Conservation (phyloP, 805 yeast genomes). For the Candida stauntonica region DNA sequence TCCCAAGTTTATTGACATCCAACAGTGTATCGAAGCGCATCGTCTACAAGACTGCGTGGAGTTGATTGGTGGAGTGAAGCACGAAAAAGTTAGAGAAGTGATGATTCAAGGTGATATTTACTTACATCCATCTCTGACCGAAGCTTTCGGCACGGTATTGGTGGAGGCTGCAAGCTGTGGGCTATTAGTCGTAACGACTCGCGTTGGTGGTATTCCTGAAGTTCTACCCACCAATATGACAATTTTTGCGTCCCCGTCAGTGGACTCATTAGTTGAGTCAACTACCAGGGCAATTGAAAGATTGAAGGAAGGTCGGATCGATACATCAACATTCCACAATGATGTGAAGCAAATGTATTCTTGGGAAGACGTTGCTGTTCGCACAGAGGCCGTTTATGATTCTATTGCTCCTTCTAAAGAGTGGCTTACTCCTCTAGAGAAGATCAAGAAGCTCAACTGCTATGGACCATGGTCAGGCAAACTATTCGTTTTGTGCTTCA, state of each 20-base stretch:
- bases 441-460: conserved; percentile 60
- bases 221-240: conserved; percentile 93
- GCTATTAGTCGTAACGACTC: conserved; percentile 84
- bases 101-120: conserved; percentile 94
- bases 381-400: conserved; percentile 82
- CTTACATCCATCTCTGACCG: conserved; percentile 89
- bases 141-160: conserved; percentile 95
- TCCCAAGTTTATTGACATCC: conserved; percentile 88
- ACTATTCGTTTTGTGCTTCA: conserved; percentile 71
- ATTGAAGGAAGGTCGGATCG: conserved; percentile 53
- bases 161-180: conserved; percentile 99
- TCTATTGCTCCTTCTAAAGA: conserved; percentile 36
- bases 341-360: conserved; percentile 80
- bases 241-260: conserved; percentile 84
- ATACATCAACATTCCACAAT: conserved; percentile 72
- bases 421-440: conserved; percentile 37
- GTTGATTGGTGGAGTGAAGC: conserved; percentile 81
- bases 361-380: conserved; percentile 82
- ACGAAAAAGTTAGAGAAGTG: conserved; percentile 88
- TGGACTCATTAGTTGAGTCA: conserved; percentile 70
- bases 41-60: conserved; percentile 84
- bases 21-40: conserved; percentile 88
- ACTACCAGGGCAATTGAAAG: conserved; percentile 64
- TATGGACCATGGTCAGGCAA: conserved; percentile 86
- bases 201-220: conserved; percentile 97